These are phyloP conservation scores for Pseudopyricularia cyperi DNA, from an alignment of 2,329 filamentous ascomycete species.

Conservation along the genomic window DNA sequence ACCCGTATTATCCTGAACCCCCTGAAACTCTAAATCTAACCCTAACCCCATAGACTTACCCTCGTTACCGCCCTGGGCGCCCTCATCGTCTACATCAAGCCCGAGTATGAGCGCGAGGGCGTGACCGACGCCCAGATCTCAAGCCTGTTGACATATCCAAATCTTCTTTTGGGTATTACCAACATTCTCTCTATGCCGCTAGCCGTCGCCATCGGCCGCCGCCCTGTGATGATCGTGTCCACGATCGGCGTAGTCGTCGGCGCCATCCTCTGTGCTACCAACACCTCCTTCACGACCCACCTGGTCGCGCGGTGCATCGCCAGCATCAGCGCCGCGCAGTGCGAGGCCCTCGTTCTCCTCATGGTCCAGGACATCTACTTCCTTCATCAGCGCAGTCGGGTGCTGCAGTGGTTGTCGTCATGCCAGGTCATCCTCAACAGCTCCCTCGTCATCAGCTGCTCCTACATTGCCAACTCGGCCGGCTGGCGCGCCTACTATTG, in stretches of 20 bases:
- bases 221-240: slow-evolving; percentile 19
- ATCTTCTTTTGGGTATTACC: slow-evolving; percentile 24
- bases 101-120: slow-evolving; percentile 13
- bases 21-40: no score
- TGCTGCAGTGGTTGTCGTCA: slow-evolving; percentile 5
- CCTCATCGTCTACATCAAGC: slow-evolving; percentile 13
- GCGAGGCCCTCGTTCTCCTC: slow-evolving; percentile 23
- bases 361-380: slow-evolving; percentile 6
- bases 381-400: slow-evolving; percentile 2
- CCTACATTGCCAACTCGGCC: slow-evolving; percentile 4
- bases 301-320: slow-evolving; percentile 21
- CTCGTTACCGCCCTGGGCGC: slow-evolving; percentile 8
- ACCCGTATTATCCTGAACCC: no score
- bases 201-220: slow-evolving; percentile 21
- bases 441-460: slow-evolving; percentile 3
- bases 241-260: slow-evolving; percentile 17
- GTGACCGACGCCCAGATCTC: not conserved
- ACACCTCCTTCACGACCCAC: slow-evolving; percentile 20
- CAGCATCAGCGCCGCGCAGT: slow-evolving; percentile 22
- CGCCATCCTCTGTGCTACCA: slow-evolving; percentile 19
- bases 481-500: slow-evolving; percentile 5
- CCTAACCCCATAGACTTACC: no score
- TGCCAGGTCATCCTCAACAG: slow-evolving; percentile 4
- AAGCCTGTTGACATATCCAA: slow-evolving; percentile 20
- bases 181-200: slow-evolving; percentile 22